A percentile compares a stretch with the other conserved stretches of the same genome.
Conservation (phyloP, 2,329 filamentous ascomycete species). For the Colletotrichum liaoningense region DNA sequence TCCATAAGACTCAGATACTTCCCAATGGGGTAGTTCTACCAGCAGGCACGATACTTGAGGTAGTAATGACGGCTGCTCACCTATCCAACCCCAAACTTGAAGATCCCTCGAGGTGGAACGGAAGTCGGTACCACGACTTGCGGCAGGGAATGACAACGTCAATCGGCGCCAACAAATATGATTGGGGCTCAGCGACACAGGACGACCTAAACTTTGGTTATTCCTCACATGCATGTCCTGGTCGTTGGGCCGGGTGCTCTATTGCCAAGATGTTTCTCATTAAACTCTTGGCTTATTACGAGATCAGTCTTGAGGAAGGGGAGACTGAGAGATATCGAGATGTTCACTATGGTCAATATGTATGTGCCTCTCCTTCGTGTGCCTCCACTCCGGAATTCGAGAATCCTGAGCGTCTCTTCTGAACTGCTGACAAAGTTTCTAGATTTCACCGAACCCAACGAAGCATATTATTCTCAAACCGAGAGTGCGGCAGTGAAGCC, state of each 20-base stretch:
- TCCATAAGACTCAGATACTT: slow-evolving; percentile 27
- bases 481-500: background rate
- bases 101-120: slow-evolving; percentile 19
- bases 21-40: slow-evolving; percentile 19
- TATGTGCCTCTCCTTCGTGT: background rate
- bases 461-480: slow-evolving; percentile 15
- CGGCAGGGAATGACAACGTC: slow-evolving; percentile 2
- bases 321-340: slow-evolving; percentile 25
- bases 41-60: slow-evolving; percentile 24
- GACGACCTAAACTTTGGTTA: slow-evolving; percentile 33
- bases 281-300: slow-evolving; percentile 10
- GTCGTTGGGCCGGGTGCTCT: slow-evolving; percentile 30
- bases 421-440: background rate
- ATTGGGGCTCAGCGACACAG: slow-evolving; percentile 26
- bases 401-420: background rate
- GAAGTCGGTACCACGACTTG: slow-evolving; percentile 26
- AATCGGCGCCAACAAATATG: slow-evolving; percentile 16
- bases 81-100: slow-evolving; percentile 20
- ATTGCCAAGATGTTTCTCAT: slow-evolving; percentile 34
- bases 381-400: too few relatives aligned
- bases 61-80: slow-evolving; percentile 31
- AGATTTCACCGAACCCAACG: slow-evolving; percentile 21
- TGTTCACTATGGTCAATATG: slow-evolving; percentile 26
- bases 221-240: slow-evolving; percentile 32
- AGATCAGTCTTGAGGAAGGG: slow-evolving; percentile 17